A percentile compares a stretch with the other conserved stretches of the same genome.
phyloP scores from a whole-genome alignment of 495 filamentous ascomycete species.

The Hypoxylon cercidicola region DNA sequence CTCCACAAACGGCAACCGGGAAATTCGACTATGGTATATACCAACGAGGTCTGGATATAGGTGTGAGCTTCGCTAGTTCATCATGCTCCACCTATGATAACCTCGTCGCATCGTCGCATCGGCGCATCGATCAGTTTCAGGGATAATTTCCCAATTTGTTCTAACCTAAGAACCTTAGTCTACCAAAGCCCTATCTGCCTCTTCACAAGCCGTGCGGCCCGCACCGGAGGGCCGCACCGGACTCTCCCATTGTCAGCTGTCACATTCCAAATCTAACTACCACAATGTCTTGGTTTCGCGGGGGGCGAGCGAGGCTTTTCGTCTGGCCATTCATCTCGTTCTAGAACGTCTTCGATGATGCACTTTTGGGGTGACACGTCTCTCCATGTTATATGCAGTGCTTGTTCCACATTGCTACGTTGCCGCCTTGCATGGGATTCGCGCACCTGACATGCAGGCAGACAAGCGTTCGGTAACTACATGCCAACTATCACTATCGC shows the following conservation, averaged over 20 bases:
- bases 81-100: constrained; percentile 11
- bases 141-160: constrained; percentile 2
- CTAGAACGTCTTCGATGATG: constrained; percentile 18
- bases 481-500: no score
- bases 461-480: constrained; percentile 1
- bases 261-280: constrained; percentile 13
- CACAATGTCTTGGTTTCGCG: constrained; percentile 1
- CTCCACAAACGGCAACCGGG: constrained; percentile 7
- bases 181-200: no score
- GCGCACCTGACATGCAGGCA: constrained; percentile 14
- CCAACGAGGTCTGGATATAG: constrained; percentile 18
- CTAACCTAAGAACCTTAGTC: neutral
- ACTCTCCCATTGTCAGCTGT: constrained; percentile 2
- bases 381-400: neutral
- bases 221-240: no score
- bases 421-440: constrained; percentile 5
- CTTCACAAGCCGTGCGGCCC: no score
- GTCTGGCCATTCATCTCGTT: neutral
- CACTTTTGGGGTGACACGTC: constrained; percentile 7
- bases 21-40: neutral
- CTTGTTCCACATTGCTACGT: constrained; percentile 2
- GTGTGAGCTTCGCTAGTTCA: neutral
- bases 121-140: neutral
- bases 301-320: neutral
- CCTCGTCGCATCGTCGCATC: neutral